Evolutionary conservation across 805 yeast genomes (phyloP), one percentile per base, ranked within the genome.

Genomic region (Lipomyces chichibuensis): DNA sequence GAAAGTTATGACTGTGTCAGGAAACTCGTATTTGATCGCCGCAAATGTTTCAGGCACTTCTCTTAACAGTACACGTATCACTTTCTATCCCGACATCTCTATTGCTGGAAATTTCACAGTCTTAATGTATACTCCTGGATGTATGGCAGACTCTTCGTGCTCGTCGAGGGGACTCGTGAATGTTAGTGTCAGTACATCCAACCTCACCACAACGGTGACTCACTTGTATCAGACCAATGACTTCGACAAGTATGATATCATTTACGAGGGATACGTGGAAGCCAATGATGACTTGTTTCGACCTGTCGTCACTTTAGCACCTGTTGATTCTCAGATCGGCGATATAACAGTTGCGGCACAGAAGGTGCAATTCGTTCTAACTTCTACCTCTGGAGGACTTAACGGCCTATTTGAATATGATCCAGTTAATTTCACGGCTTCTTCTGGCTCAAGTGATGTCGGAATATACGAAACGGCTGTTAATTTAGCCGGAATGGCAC

Each of bases 321-420:
- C 83, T 1, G 71, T 78, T 7, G 64, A 75, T n/a, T 70, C 74
- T 25, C 72, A 67, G 62, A 67, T 72, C 52, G 70, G 69, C 7
- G 64, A 62, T 25, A 65, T 60, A 59, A 71, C 63, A 67, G 75
- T 69, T 14, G 72, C 69, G 17, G 72, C 72, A 9, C 67, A 69
- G 59, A 61, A 56, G 27, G 65, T 65, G 3, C 61, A 62, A 56
- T 69, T 69, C 39, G 54, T 46, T 25, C 54, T 69, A 46, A 72
- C 87, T 43, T 74, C 81, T 35, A 67, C 68, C 6, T 32, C 63
- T 20, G 73, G 75, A 4, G 65, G 63, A 1, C 76, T 93, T 60
- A 89, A 90, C 76, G 97, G 96, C 9, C 73, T 94, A 25, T 91
- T 94, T 74, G 97, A 94, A 78, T 95, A 88, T 77, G 87, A 91